These are phyloP conservation scores for Apiospora saccharicola DNA, from an alignment of 2,329 filamentous ascomycete genomes.

Conservation along the genomic window DNA sequence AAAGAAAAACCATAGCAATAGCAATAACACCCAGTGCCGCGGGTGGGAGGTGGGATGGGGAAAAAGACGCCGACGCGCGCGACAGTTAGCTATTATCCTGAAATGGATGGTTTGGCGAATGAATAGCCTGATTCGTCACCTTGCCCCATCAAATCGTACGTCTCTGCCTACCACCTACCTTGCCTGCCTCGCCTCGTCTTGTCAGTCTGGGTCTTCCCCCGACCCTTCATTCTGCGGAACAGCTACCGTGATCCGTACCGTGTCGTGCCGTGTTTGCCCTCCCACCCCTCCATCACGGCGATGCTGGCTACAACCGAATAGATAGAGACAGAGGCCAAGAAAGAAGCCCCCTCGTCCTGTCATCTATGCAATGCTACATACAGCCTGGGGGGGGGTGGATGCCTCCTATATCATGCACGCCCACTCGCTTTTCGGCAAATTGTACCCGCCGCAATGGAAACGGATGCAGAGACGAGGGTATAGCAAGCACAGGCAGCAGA, in stretches of 20 bases:
- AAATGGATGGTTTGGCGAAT: background rate
- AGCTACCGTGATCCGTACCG: background rate
- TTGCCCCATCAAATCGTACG: background rate
- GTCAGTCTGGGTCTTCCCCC: background rate
- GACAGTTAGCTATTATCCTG: background rate
- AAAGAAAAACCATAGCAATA: background rate
- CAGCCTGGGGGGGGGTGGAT: background rate
- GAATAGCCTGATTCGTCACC: slow-evolving; percentile 10
- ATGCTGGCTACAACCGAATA: too few relatives aligned
- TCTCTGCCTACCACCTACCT: background rate
- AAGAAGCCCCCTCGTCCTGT: background rate
- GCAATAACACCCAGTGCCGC: too few relatives aligned
- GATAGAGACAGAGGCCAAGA: background rate
- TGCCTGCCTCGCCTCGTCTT: background rate
- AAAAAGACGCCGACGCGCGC: slow-evolving; percentile 17
- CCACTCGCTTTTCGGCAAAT: background rate
- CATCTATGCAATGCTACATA: slow-evolving; percentile 1
- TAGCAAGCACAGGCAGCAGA: slow-evolving; percentile 11
- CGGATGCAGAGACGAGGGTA: background rate
- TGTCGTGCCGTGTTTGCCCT: background rate
- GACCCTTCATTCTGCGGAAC: background rate
- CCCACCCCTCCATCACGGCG: background rate
- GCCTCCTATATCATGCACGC: background rate
- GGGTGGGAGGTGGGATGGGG: background rate
- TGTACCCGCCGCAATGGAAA: slow-evolving; percentile 4